These are phyloP conservation scores for Stachybotrys echinatus DNA, from an alignment of 2,329 filamentous ascomycete genomes.

Conservation along the genomic window DNA sequence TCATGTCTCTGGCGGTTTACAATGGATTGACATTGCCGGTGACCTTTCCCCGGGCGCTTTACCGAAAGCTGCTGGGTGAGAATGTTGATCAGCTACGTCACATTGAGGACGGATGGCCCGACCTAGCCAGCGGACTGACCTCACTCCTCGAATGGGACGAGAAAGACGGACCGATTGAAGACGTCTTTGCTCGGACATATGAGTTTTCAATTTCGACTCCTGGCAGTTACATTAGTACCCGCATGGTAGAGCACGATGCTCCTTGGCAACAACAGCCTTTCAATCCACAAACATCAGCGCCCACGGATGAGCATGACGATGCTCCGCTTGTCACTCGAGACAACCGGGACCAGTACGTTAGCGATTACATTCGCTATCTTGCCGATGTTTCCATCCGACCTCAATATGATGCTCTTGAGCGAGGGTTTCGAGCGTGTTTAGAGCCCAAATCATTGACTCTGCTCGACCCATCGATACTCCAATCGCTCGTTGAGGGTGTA, in stretches of 20 bases:
- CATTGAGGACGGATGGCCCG: slow-evolving; percentile 84
- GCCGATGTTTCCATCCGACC: slow-evolving; percentile 70
- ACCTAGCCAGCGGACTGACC: slow-evolving; percentile 68
- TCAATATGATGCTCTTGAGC: slow-evolving; percentile 75
- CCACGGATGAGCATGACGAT: slow-evolving; percentile 30
- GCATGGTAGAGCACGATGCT: slow-evolving; percentile 41
- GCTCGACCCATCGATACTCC: slow-evolving; percentile 66
- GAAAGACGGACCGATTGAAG: slow-evolving; percentile 68
- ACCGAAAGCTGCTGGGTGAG: slow-evolving; percentile 69
- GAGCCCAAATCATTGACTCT: slow-evolving; percentile 64
- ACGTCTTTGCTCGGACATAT: slow-evolving; percentile 79
- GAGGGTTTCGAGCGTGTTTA: slow-evolving; percentile 74
- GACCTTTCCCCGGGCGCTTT: slow-evolving; percentile 81
- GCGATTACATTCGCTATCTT: slow-evolving; percentile 80
- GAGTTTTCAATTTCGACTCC: slow-evolving; percentile 68
- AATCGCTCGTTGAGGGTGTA: slow-evolving; percentile 75
- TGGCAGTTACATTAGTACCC: slow-evolving; percentile 49
- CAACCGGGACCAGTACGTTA: slow-evolving; percentile 74
- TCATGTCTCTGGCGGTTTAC: slow-evolving; percentile 87
- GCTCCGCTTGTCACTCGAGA: slow-evolving; percentile 72
- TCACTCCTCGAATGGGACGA: slow-evolving; percentile 72
- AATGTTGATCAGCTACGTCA: slow-evolving; percentile 67
- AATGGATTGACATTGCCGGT: slow-evolving; percentile 90
- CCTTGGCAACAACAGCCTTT: slow-evolving; percentile 56
- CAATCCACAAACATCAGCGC: too few species aligned